Conservation (phyloP, 2,329 filamentous ascomycete species). For the Claviceps africana region DNA sequence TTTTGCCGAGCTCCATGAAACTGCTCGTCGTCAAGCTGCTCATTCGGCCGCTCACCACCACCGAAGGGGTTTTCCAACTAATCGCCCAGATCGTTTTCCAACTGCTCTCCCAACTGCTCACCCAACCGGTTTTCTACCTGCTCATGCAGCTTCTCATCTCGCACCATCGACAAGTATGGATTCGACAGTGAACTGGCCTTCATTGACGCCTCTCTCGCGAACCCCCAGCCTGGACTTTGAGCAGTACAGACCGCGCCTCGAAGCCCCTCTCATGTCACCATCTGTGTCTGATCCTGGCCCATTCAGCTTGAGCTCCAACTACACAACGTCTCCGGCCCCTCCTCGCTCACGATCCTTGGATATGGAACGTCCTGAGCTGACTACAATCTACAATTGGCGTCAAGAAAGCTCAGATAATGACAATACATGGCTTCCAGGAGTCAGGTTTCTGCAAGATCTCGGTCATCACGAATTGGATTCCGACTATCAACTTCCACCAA, state of each 20-base stretch:
- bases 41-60: no score
- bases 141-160: not conserved
- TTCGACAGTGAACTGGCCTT: not conserved
- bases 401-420: not conserved
- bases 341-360: conserved; percentile 11
- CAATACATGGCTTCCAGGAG: not conserved
- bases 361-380: not conserved
- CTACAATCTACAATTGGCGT: not conserved
- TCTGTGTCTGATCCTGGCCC: conserved; percentile 34
- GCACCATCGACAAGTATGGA: not conserved
- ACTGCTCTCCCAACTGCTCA: no score
- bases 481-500: not conserved
- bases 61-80: no score
- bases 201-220: not conserved
- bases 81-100: no score
- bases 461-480: no score
- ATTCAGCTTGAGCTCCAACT: conserved; percentile 53
- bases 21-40: no score
- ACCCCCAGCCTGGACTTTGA: not conserved
- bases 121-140: no score
- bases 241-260: conserved; percentile 11
- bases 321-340: conserved; percentile 43
- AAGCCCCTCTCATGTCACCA: conserved; percentile 24
- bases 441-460: not conserved
- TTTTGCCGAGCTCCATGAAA: no score